A percentile compares a stretch with the other conserved stretches of the same genome.
Evolutionary conservation across 1,139 yeast genomes (phyloP).

Genomic region (Taphrina confusa): DNA sequence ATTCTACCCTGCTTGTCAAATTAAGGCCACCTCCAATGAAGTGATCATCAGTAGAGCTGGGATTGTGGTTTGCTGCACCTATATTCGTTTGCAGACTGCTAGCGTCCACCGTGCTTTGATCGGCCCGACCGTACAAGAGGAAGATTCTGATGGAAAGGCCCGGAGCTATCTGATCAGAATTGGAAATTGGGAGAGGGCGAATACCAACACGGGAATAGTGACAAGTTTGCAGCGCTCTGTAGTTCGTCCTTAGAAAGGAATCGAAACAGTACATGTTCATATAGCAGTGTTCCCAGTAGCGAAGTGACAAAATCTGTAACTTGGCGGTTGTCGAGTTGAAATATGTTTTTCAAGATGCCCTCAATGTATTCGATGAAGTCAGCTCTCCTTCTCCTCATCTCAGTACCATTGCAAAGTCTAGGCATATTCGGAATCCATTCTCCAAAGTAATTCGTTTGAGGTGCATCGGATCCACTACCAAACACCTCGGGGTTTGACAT

Average conservation of each 20-base stretch:
- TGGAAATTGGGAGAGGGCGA: too few species aligned
- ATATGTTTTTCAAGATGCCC: not conserved
- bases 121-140: not conserved
- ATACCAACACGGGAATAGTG: not conserved
- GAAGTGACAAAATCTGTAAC: constrained; percentile 2
- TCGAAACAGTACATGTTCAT: constrained; percentile 3
- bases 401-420: not conserved
- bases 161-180: too few species aligned
- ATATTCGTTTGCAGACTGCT: too few species aligned
- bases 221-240: constrained; percentile 1
- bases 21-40: not conserved
- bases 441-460: not conserved
- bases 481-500: not conserved
- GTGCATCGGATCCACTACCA: not conserved
- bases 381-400: constrained; percentile 1
- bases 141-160: not conserved
- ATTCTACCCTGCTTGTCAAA: not conserved
- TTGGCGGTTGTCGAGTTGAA: constrained; percentile 2
- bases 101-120: not conserved
- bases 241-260: constrained; percentile 8
- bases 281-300: not conserved
- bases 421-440: constrained; percentile 9
- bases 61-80: too few species aligned
- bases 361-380: constrained; percentile 9
- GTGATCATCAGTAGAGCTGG: not conserved